Percentiles rank a stretch among this genome's conserved stretches.
Conservation (phyloP, 768 basidiomycete genomes). For the Pholiota conissans region DNA sequence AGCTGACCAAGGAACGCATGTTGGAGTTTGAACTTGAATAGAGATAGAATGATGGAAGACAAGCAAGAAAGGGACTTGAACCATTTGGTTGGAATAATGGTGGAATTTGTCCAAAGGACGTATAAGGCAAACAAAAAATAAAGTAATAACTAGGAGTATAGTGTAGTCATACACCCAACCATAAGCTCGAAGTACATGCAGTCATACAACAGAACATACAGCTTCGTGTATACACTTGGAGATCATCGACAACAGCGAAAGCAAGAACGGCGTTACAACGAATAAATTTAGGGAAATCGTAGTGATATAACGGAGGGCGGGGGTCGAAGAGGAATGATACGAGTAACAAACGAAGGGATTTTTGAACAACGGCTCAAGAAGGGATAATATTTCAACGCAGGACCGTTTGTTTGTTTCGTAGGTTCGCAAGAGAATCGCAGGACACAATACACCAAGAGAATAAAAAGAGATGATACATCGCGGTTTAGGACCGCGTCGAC, state of each 20-base stretch:
- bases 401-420: slow-evolving; percentile 21
- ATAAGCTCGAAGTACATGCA: slow-evolving; percentile 5
- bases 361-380: slow-evolving; percentile 16
- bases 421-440: slow-evolving; percentile 19
- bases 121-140: background rate
- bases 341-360: slow-evolving; percentile 19
- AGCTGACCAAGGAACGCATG: background rate
- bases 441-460: slow-evolving; percentile 19
- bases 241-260: slow-evolving; percentile 24
- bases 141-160: background rate
- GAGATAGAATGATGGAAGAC: background rate
- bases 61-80: background rate
- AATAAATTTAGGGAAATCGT: slow-evolving; percentile 11
- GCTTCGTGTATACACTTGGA: slow-evolving; percentile 4
- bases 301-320: slow-evolving; percentile 9
- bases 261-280: slow-evolving; percentile 14
- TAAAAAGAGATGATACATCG: slow-evolving; percentile 18
- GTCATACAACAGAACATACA: slow-evolving; percentile 9
- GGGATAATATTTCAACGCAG: slow-evolving; percentile 12
- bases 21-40: background rate
- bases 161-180: slow-evolving; percentile 1
- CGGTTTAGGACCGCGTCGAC: slow-evolving; percentile 14
- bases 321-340: slow-evolving; percentile 3
- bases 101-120: background rate
- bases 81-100: background rate